Conservation (phyloP, 192 early-diverging fungal species). For the Chytriomyces sp. region DNA sequence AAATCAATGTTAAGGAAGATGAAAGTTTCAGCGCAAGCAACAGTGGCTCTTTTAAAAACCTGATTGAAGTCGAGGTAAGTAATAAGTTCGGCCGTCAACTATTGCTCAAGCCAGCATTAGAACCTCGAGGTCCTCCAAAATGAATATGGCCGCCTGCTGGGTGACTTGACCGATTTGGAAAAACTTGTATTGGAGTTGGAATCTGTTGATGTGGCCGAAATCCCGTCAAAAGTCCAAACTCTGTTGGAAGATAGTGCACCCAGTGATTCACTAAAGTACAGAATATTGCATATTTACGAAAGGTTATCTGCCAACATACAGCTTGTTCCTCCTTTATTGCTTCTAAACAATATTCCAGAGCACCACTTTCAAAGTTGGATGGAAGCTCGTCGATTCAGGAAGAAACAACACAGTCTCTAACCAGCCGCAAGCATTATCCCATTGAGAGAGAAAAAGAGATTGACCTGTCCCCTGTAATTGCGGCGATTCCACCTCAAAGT, state of each 20-base stretch:
- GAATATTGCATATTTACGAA: too few species aligned
- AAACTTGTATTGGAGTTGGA: neutral
- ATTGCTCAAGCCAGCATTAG: neutral
- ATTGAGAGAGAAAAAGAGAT: constrained; percentile 19
- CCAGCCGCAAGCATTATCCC: constrained; percentile 24
- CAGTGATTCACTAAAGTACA: constrained; percentile 19
- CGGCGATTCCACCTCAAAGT: constrained; percentile 31
- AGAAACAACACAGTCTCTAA: constrained; percentile 16
- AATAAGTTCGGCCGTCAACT: neutral
- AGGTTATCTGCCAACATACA: neutral
- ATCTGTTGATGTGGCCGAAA: neutral
- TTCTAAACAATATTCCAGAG: neutral
- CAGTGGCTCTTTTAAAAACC: constrained; percentile 7
- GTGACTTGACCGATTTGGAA: constrained; percentile 19
- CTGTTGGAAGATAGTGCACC: constrained; percentile 10
- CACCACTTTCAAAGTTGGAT: too few species aligned
- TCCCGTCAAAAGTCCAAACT: neutral
- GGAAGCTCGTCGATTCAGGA: neutral
- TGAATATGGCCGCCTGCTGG: constrained; percentile 20
- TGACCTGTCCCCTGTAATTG: constrained; percentile 41
- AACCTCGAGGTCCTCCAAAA: constrained; percentile 4
- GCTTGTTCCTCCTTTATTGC: neutral
- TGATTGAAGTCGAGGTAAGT: constrained; percentile 5
- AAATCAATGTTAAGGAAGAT: neutral
- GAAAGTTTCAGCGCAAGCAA: constrained; percentile 10